Evolutionary conservation across 129 eudicot genomes (phyloP).

Genomic region (Erigeron canadensis): DNA sequence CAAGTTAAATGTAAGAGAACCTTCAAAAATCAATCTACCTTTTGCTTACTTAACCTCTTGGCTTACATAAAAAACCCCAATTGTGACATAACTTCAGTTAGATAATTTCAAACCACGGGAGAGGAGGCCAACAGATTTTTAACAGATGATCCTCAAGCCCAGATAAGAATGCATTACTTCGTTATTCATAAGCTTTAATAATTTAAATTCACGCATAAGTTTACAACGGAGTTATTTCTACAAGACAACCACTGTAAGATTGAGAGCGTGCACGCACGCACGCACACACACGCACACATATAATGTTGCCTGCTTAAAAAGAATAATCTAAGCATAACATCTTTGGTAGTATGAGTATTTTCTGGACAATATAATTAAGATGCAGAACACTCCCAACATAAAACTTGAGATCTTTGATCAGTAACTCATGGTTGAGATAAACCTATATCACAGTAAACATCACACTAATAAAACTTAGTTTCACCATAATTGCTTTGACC

Average conservation of each 20-base stretch:
- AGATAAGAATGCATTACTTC: constrained; percentile 11
- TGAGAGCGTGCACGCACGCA: too few species aligned
- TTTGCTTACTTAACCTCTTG: neutral
- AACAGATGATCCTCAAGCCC: neutral
- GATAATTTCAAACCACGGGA: too few species aligned
- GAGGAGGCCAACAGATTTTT: constrained; percentile 21
- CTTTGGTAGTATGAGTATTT: neutral
- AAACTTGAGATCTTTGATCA: neutral
- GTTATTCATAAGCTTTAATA: neutral
- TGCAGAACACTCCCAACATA: neutral
- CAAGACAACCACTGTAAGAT: neutral
- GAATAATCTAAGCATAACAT: neutral
- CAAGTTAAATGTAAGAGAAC: neutral
- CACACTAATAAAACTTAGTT: neutral
- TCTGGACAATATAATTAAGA: neutral
- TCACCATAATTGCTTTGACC: too few species aligned
- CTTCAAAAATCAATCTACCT: constrained; percentile 11
- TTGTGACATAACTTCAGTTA: constrained; percentile 10
- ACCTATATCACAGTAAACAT: neutral
- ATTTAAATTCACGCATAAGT: neutral
- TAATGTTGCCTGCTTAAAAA: neutral
- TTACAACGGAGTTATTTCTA: neutral
- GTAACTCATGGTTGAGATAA: neutral
- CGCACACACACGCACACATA: neutral
- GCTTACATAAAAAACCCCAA: neutral